Conservation (phyloP, 176 grass and related monocot genomes). For the Ensete glaucum region DNA sequence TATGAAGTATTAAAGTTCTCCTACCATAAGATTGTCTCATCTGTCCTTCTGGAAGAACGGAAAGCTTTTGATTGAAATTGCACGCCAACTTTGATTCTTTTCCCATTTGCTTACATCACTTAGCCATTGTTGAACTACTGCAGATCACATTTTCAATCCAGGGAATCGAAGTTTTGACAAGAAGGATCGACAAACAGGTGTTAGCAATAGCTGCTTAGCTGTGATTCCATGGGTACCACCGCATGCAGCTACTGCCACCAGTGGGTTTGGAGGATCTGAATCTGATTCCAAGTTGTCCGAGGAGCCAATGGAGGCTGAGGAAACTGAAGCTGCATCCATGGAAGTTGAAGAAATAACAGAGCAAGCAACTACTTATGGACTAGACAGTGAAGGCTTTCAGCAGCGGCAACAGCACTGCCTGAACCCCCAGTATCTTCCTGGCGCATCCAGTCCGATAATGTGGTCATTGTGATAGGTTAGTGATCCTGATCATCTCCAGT, state of each 20-base stretch:
- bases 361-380: neutral
- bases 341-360: slow-evolving; percentile 19
- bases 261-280: neutral
- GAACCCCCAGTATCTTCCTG: neutral
- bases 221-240: slow-evolving; percentile 19
- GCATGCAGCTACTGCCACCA: neutral
- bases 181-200: neutral
- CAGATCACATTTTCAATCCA: slow-evolving; percentile 12
- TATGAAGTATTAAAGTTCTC: too few species aligned
- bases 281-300: neutral
- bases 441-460: slow-evolving; percentile 5
- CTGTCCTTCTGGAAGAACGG: too few species aligned
- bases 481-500: neutral
- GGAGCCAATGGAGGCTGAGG: slow-evolving; percentile 20
- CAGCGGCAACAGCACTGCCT: slow-evolving; percentile 17
- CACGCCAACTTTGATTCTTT: neutral
- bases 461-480: slow-evolving; percentile 9
- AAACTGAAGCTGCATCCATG: slow-evolving; percentile 3
- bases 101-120: neutral
- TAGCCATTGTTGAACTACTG: neutral
- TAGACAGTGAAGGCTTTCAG: neutral
- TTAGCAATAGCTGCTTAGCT: neutral
- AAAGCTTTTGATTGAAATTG: too few species aligned
- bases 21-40: too few species aligned
- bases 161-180: neutral